These are phyloP conservation scores for Aspergillus fijiensis DNA, from an alignment of 2,329 filamentous ascomycete genomes.

Conservation along the genomic window DNA sequence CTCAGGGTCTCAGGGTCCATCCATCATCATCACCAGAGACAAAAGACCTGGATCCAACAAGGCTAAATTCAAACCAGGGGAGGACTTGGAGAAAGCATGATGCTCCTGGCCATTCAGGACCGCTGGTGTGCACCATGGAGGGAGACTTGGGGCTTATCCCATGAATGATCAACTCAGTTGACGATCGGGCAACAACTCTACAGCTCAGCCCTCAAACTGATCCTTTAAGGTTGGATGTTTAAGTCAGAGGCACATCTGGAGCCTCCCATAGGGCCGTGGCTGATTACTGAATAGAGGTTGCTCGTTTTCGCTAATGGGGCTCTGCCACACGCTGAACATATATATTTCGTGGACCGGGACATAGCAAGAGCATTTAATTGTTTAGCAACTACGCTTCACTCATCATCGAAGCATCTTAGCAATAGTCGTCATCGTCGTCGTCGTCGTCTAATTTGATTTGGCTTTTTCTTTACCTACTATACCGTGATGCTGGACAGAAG, in stretches of 20 bases:
- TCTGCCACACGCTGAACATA: neutral
- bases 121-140: neutral
- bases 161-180: neutral
- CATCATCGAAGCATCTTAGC: neutral
- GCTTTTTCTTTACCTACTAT: neutral
- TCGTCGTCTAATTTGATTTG: neutral
- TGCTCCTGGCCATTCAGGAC: neutral
- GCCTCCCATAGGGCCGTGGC: neutral
- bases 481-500: constrained; percentile 21
- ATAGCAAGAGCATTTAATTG: neutral
- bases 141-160: neutral
- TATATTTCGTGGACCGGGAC: neutral
- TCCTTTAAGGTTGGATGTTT: neutral
- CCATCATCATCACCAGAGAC: neutral
- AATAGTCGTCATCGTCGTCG: neutral
- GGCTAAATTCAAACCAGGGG: neutral
- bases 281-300: constrained; percentile 14
- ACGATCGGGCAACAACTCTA: neutral
- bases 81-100: neutral
- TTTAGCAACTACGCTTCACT: too few species aligned
- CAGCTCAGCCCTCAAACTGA: neutral
- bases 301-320: constrained; percentile 26
- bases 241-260: neutral
- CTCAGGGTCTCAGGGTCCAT: neutral
- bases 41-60: neutral